Evolutionary conservation across 2,329 filamentous ascomycete genomes (phyloP).

Genomic region (Neonectria faginata): DNA sequence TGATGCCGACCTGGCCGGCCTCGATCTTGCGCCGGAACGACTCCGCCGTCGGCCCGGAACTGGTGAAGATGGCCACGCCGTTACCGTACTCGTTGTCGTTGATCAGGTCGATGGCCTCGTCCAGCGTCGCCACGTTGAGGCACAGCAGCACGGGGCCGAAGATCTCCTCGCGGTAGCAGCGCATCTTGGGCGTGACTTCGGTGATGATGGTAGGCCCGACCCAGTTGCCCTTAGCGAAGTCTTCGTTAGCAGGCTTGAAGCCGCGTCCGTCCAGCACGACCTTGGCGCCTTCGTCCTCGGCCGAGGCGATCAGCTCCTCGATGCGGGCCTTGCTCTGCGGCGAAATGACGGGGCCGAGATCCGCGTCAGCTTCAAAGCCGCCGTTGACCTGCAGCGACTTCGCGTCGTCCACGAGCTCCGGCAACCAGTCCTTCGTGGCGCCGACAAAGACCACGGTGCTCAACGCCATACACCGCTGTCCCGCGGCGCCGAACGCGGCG

Average conservation of each 20-base stretch:
- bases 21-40: slow-evolving; percentile 49
- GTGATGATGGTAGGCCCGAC: slow-evolving; percentile 51
- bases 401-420: slow-evolving; percentile 71
- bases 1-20: slow-evolving; percentile 44
- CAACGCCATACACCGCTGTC: slow-evolving; percentile 77
- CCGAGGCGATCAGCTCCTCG: slow-evolving; percentile 38
- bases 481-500: slow-evolving; percentile 76
- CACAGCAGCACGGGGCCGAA: slow-evolving; percentile 53
- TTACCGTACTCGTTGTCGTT: slow-evolving; percentile 51
- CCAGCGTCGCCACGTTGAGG: slow-evolving; percentile 49
- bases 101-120: slow-evolving; percentile 50
- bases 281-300: slow-evolving; percentile 38
- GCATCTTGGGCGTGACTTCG: slow-evolving; percentile 50
- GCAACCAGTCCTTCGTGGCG: slow-evolving; percentile 71
- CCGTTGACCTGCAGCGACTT: slow-evolving; percentile 58
- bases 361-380: slow-evolving; percentile 39
- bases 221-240: slow-evolving; percentile 58
- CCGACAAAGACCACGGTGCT: slow-evolving; percentile 74
- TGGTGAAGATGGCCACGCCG: slow-evolving; percentile 51
- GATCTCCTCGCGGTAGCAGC: slow-evolving; percentile 52
- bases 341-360: slow-evolving; percentile 41
- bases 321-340: slow-evolving; percentile 37
- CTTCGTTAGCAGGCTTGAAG: slow-evolving; percentile 32
- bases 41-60: slow-evolving; percentile 45
- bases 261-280: slow-evolving; percentile 40